Conservation (phyloP, 2,329 filamentous ascomycete genomes). For the Hymenotorrendiella dingleyae region DNA sequence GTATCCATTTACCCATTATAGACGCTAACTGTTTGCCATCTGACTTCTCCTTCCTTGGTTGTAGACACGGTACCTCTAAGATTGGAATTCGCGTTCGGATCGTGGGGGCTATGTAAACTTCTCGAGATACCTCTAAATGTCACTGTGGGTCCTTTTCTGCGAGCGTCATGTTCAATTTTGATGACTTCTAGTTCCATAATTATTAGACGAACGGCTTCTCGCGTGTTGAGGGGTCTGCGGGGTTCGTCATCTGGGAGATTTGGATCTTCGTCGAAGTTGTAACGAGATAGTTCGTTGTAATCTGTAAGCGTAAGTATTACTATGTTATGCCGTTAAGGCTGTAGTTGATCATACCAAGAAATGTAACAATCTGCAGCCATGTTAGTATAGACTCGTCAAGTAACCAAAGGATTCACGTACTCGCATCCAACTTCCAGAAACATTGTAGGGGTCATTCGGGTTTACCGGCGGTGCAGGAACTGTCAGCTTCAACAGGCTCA, state of each 20-base stretch:
- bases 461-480: slow-evolving; percentile 1
- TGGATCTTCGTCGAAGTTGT: slow-evolving; percentile 52
- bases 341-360: background rate
- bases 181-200: slow-evolving; percentile 61
- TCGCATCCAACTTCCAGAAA: slow-evolving; percentile 66
- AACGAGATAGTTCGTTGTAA: slow-evolving; percentile 66
- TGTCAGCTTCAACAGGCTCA: background rate
- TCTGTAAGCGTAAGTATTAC: slow-evolving; percentile 44
- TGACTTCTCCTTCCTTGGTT: slow-evolving; percentile 64
- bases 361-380: background rate
- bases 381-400: too few relatives aligned
- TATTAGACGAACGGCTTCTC: slow-evolving; percentile 66
- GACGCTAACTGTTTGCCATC: slow-evolving; percentile 67
- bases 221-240: slow-evolving; percentile 49
- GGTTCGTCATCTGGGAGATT: slow-evolving; percentile 38
- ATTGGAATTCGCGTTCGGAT: slow-evolving; percentile 62
- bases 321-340: too few relatives aligned
- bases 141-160: slow-evolving; percentile 55
- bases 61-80: slow-evolving; percentile 59
- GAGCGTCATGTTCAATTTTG: slow-evolving; percentile 52
- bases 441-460: slow-evolving; percentile 59
- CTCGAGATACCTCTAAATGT: slow-evolving; percentile 59
- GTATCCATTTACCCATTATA: slow-evolving; percentile 39
- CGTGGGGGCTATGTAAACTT: slow-evolving; percentile 57
- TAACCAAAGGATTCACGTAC: slow-evolving; percentile 43